Conservation (phyloP, 345 rosid genomes). For the Firmiana major region DNA sequence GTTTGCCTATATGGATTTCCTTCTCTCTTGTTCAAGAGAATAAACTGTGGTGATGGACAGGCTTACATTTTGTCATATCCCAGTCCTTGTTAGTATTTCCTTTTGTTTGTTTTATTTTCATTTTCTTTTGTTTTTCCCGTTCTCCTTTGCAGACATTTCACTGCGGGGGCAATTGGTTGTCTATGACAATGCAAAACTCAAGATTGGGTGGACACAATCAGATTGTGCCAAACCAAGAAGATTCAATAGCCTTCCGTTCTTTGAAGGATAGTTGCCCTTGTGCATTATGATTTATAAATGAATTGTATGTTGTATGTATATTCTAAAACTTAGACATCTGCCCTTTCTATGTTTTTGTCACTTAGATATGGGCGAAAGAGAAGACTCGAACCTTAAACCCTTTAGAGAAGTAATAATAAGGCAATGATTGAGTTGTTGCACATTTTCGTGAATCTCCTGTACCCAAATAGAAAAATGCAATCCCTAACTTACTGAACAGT, state of each 20-base stretch:
- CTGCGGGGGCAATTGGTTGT: constrained; percentile 68
- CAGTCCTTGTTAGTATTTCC: background rate
- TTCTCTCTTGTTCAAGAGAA: background rate
- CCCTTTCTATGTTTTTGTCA: background rate
- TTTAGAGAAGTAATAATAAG: too few species aligned
- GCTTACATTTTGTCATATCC: background rate
- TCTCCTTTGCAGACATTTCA: constrained; percentile 52
- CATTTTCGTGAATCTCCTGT: too few species aligned
- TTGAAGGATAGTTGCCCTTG: constrained; percentile 24
- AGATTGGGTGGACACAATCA: constrained; percentile 71
- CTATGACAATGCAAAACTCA: constrained; percentile 61
- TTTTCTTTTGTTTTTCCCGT: background rate
- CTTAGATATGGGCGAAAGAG: background rate
- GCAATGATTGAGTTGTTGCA: too few species aligned
- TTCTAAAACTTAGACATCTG: too few species aligned
- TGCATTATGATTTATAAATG: background rate
- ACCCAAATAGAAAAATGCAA: too few species aligned
- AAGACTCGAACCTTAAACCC: too few species aligned
- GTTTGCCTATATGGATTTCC: background rate
- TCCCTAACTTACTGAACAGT: too few species aligned
- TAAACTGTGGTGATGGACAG: background rate
- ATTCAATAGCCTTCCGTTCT: constrained; percentile 32
- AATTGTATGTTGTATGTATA: too few species aligned
- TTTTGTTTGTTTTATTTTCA: background rate
- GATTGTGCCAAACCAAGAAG: constrained; percentile 48